Evolutionary conservation across 169 alveolate species (phyloP), one percentile per base, ranked within the genome.

Genomic region (Eimeria acervulina): DNA sequence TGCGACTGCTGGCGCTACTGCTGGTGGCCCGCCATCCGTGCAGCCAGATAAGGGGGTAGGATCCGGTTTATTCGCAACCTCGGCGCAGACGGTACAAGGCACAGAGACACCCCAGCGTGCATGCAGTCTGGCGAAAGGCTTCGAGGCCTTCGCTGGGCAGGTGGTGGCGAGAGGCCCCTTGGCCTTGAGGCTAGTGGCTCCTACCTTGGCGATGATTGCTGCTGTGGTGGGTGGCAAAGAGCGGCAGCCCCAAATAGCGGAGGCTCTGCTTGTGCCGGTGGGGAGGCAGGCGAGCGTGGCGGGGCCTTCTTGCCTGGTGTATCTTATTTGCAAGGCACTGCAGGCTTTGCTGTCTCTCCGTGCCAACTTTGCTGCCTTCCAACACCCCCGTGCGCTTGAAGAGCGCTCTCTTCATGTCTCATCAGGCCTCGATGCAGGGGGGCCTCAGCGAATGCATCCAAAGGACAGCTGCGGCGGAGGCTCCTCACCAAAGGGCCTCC

Each of bases 231-330:
- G 78, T n/a, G 51, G 55, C 38, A 51, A 55, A 40, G 76, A 84
- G 52, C 15, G 92, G 78, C 92, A 51, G 72, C 76, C 92, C 59
- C 92, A 84, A 55, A 55, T 84, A 17, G 78, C 92, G 5, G 92
- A 84, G 92, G 92, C 92, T 28, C 55, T 84, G n/a, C 52, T 84
- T 12, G 70, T 33, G 0, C 92, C 92, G 10, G 15, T 84, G 47
- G 42, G 55, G 31, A 33, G 36, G 40, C 40, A 33, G 12, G 76
- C 76, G 21, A 3, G 55, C 51, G n/a, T 55, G 5, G 52, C 76
- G 47, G 92, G 92, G 6, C 76, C 92, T 10, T 84, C 59, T 68
- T 51, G 92, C 44, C 78, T 84, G 15, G 55, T 61, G 5, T 42
- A 55, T 28, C 76, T 84, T 13, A 19, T 84, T 1, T 84, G 92